Evolutionary conservation across 768 basidiomycete genomes (phyloP), one percentile per base, ranked within the genome.

Genomic region (Suillus occidentalis): DNA sequence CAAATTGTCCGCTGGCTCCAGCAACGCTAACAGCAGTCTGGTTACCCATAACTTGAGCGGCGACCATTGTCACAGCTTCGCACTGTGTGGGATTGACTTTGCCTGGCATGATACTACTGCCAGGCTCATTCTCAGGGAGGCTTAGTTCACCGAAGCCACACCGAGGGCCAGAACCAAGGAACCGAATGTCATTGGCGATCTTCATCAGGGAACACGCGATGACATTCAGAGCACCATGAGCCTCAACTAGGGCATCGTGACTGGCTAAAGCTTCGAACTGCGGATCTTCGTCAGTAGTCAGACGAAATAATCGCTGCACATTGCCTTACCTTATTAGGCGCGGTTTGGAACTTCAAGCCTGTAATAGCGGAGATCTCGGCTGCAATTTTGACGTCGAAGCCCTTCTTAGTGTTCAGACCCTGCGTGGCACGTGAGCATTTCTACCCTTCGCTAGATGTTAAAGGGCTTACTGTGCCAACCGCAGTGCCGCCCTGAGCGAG

Each of bases 71-170:
- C 66, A 99, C 78, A 9, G 97, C 97, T 79, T 99, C 97, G 71
- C 97, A 99, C 76, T 99, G 97, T 6, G 97, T 99, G 13, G 97
- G 97, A 80, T 99, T 99, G 65, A 99, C 97, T 81, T 99, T 99
- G 66, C 97, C 97, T 8, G 96, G 97, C 97, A 99, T 99, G 80
- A 99, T 99, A 65, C 94, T 97, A 73, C 94, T 96, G 56, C 97
- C 97, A 52, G 97, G 97, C 79, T 99, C 97, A 77, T 99, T 99
- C 80, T 99, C 97, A 13, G 97, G 97, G 60, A 99, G 80, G 71
- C 85, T 89, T 47, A 99, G 82, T 79, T 99, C 97, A 28, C 97
- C 97, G 55, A 99, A 85, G 63, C 97, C 97, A 72, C 97, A 99
- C 52, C 97, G 91, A 65, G 97, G 97, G 63, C 97, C 97, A 58